Base-by-base conservation (phyloP, 768 basidiomycete genomes). In the Leucosporidium creatinivorum region DNA sequence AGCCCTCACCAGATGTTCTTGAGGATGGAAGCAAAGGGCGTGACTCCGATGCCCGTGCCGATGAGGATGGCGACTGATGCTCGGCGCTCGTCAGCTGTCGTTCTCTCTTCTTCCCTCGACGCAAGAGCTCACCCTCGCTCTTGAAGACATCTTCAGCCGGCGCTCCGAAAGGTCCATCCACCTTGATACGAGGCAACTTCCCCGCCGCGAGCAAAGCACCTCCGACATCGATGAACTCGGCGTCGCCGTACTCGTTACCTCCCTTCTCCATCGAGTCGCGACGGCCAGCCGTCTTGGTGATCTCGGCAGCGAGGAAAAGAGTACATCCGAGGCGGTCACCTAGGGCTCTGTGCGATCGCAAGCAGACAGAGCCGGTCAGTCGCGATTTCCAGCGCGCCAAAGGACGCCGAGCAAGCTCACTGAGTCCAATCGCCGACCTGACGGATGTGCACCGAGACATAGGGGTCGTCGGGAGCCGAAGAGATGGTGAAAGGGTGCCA, bases 21-120 rank as follows among this genome's bases (percentile, higher is more conserved):
- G 72, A 97, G 81, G 74, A 97, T 93, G 25, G 89, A 91, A 0
- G 91, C 91, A 75, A 94, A 97, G 1, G 93, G 93, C 18, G 93
- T 94, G 52, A 97, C 91, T 79, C 91, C 93, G 72, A 97, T 96
- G 80, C 93, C 93, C 68, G 90, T 91, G 69, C 91, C 92, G 69
- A 97, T 84, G 63, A 97, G 82, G n/a, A 97, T 82, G 50, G 91
- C 92, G 58, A 93, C 90, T 77, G 93, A 67, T 83, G 84, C 36
- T 84, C 83, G 76, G 91, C 93, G 49, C 92, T 44, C 89, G 75
- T 92, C 91, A 77, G 54, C 21, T 6, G 7, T 3, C 17, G 7
- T 4, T 28, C 9, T 28, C 26, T 44, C 39, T 1, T 13, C 47
- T 3, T 30, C 59, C 1, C 44, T 17, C 47, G 3, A 19, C 1